Conservation (phyloP, 352 stramenopile species). For the Pythium apleroticum region DNA sequence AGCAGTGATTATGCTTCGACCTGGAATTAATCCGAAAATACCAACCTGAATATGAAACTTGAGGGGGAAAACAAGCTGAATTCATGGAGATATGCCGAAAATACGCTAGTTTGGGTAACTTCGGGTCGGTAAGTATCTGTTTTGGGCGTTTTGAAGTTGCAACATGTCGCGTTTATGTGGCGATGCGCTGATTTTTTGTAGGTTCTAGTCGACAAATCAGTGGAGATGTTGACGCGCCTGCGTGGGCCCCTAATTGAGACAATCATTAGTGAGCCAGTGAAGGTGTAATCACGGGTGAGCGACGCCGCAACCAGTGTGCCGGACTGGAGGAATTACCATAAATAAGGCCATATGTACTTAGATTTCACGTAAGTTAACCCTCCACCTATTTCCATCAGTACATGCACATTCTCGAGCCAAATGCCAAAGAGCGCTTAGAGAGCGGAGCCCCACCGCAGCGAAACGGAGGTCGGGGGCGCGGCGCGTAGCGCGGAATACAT, state of each 20-base stretch:
- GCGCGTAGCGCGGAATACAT: too few relatives aligned
- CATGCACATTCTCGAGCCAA: too few relatives aligned
- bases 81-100: background rate
- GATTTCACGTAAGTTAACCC: too few relatives aligned
- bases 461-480: too few relatives aligned
- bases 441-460: too few relatives aligned
- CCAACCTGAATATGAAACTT: background rate
- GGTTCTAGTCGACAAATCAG: background rate
- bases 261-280: slow-evolving; percentile 1
- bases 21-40: background rate
- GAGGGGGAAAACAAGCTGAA: background rate
- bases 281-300: background rate
- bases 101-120: background rate
- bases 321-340: too few relatives aligned
- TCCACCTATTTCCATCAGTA: too few relatives aligned
- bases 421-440: too few relatives aligned
- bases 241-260: background rate
- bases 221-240: background rate
- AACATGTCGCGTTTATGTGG: background rate
- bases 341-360: too few relatives aligned
- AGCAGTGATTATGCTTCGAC: background rate
- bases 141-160: background rate
- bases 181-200: background rate
- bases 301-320: background rate
- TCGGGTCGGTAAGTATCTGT: background rate